Evolutionary conservation across 768 basidiomycete species (phyloP).

Genomic region (Pleurotus platypus): DNA sequence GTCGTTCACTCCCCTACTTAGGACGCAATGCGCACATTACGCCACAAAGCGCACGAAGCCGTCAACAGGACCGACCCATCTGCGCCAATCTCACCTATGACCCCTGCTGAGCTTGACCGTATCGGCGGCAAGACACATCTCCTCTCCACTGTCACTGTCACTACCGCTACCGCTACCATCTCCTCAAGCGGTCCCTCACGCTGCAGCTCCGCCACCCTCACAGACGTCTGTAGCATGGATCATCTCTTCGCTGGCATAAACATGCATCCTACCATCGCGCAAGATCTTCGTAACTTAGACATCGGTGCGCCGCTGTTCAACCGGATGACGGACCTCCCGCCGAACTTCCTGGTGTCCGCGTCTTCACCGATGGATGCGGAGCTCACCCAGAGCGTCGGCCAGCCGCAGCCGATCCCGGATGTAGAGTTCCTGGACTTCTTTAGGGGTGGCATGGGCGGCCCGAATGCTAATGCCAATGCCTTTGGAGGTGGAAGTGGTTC

Average conservation of each 20-base stretch:
- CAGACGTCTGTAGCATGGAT: slow-evolving; percentile 3
- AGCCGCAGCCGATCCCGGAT: slow-evolving; percentile 21
- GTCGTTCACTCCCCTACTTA: slow-evolving; percentile 13
- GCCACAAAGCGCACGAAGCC: slow-evolving; percentile 40
- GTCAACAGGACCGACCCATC: slow-evolving; percentile 23
- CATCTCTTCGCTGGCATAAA: slow-evolving; percentile 11
- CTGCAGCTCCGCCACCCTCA: background rate
- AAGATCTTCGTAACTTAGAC: slow-evolving; percentile 45
- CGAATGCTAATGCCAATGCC: background rate
- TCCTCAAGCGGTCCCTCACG: background rate
- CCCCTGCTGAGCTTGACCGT: slow-evolving; percentile 48
- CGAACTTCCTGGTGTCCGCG: background rate
- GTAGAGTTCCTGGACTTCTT: slow-evolving; percentile 19
- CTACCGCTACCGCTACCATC: slow-evolving; percentile 2
- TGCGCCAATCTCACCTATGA: slow-evolving; percentile 19
- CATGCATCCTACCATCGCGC: slow-evolving; percentile 51
- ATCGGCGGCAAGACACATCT: slow-evolving; percentile 52
- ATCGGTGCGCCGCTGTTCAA: slow-evolving; percentile 19
- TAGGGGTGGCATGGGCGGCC: background rate
- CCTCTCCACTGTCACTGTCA: slow-evolving; percentile 21
- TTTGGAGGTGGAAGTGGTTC: background rate
- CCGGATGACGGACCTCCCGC: slow-evolving; percentile 24
- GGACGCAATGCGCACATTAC: slow-evolving; percentile 38
- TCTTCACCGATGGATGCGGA: slow-evolving; percentile 9
- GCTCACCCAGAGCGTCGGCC: slow-evolving; percentile 13